phyloP scores from a whole-genome alignment of 257 asterid species.

The Paulownia fortunei region DNA sequence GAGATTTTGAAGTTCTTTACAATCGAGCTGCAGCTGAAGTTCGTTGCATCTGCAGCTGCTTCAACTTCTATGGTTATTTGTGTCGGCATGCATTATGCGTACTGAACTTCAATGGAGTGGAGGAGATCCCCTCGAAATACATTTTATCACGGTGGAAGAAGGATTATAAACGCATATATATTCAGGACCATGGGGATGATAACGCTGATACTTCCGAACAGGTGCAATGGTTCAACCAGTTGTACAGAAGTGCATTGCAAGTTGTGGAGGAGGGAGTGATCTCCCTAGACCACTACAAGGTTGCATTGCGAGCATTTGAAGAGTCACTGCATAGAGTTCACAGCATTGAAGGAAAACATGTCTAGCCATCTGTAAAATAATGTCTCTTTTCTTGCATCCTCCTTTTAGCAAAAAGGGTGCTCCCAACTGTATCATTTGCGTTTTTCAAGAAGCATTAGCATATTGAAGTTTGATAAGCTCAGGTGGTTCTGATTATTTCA shows the following conservation, averaged over 20 bases:
- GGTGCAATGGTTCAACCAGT: conserved; percentile 54
- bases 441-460: background rate
- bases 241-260: conserved; percentile 73
- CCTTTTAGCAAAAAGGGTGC: background rate
- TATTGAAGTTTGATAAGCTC: background rate
- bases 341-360: conserved; percentile 39
- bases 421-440: background rate
- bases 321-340: conserved; percentile 74
- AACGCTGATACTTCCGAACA: conserved; percentile 39
- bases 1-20: conserved; percentile 72
- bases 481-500: background rate
- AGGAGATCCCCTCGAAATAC: conserved; percentile 74
- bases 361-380: conserved; percentile 16
- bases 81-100: conserved; percentile 82
- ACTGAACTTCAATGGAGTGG: conserved; percentile 79
- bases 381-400: background rate
- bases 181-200: conserved; percentile 38
- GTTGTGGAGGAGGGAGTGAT: conserved; percentile 84
- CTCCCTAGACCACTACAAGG: conserved; percentile 76
- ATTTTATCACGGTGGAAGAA: conserved; percentile 72
- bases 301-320: conserved; percentile 59
- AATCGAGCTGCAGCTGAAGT: conserved; percentile 62
- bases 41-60: conserved; percentile 84
- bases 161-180: conserved; percentile 63
- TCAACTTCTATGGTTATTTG: conserved; percentile 77